Conservation (phyloP, 208 protist genomes). For the Tritrichomonas foetus region DNA sequence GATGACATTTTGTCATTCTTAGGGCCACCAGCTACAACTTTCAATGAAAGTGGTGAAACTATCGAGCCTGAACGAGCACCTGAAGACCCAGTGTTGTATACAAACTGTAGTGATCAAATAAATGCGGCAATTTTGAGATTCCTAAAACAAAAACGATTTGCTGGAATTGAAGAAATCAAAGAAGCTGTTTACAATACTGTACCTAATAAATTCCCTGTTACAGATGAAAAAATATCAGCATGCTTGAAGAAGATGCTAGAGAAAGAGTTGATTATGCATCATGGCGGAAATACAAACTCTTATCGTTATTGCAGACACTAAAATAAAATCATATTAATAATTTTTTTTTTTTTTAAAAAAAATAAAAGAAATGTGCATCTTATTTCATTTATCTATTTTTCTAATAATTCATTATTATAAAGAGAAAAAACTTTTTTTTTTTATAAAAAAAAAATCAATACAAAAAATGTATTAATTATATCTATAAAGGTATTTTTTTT, state of each 20-base stretch:
- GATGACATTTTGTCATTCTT: background rate
- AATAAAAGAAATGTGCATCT: background rate
- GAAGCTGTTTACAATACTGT: background rate
- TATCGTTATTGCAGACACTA: slow-evolving; percentile 5
- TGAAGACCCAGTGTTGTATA: background rate
- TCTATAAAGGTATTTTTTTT: no score
- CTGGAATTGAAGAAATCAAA: background rate
- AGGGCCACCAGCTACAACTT: background rate
- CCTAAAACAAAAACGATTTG: background rate
- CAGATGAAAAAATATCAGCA: background rate
- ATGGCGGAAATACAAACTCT: background rate
- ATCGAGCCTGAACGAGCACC: background rate
- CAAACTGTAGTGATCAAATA: slow-evolving; percentile 8
- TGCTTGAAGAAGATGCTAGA: background rate
- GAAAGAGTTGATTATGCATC: background rate
- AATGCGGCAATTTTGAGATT: background rate
- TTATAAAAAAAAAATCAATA: background rate
- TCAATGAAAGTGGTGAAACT: no score
- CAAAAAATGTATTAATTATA: no score
- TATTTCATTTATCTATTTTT: background rate
- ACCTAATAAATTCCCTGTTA: background rate
- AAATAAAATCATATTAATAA: background rate
- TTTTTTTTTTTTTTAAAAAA: background rate
- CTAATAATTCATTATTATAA: background rate
- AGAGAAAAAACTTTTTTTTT: background rate